A percentile compares a stretch with the other conserved stretches of the same genome.
Evolutionary conservation across 106 monocot genomes (phyloP).

Genomic region (Agapanthus africanus): DNA sequence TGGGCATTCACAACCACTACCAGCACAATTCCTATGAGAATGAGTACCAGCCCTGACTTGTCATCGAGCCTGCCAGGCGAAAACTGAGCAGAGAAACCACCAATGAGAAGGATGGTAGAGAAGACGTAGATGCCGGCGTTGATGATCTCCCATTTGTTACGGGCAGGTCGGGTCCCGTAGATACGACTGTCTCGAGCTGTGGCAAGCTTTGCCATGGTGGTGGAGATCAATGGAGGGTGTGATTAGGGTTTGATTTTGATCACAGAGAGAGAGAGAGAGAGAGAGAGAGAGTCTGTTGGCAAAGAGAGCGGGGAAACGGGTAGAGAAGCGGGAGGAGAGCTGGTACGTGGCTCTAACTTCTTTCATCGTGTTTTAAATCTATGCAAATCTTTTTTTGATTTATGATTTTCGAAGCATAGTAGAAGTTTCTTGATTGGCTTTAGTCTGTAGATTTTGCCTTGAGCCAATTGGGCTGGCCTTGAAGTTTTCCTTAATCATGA

Average conservation of each 20-base stretch:
- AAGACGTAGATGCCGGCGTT: conserved; percentile 65
- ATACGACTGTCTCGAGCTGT: conserved; percentile 58
- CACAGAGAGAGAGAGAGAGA: conserved; percentile 27
- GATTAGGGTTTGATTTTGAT: conserved; percentile 3
- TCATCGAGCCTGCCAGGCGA: neutral
- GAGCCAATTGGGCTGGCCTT: neutral
- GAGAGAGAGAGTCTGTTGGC: conserved; percentile 3
- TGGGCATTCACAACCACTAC: conserved; percentile 48
- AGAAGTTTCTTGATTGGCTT: neutral
- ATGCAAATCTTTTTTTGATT: too few species aligned
- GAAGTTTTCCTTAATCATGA: too few species aligned
- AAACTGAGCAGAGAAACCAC: conserved; percentile 38
- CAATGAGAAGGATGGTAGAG: conserved; percentile 32
- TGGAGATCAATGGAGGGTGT: conserved; percentile 21
- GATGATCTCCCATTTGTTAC: conserved; percentile 70
- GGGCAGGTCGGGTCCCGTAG: conserved; percentile 47
- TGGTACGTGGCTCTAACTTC: conserved; percentile 3
- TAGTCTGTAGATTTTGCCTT: neutral
- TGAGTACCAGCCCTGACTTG: conserved; percentile 44
- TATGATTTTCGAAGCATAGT: neutral
- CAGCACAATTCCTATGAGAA: conserved; percentile 37
- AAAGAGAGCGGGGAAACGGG: neutral
- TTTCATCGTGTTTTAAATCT: too few species aligned
- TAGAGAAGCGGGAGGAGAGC: too few species aligned
- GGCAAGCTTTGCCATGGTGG: conserved; percentile 81